A percentile compares a stretch with the other conserved stretches of the same genome.
Conservation (phyloP, 2,329 filamentous ascomycete species). For the Davidsoniella neocaledoniae region DNA sequence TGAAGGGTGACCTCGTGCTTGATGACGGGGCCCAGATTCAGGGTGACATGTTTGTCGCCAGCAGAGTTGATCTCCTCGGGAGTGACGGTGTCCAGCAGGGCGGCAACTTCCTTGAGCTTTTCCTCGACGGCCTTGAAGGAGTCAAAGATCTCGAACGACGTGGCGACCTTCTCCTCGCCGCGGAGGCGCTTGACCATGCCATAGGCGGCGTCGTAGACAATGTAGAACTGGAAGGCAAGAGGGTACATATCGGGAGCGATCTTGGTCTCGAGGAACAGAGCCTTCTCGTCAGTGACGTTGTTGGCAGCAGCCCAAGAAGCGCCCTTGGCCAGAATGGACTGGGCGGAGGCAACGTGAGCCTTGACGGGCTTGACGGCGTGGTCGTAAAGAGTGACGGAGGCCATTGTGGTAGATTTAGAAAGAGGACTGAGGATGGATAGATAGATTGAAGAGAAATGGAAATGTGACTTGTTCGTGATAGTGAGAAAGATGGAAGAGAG, state of each 20-base stretch:
- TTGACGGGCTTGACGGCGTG: constrained; percentile 3
- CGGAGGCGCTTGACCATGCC: constrained; percentile 1
- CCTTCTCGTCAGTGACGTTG: background rate
- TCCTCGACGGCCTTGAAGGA: constrained; percentile 2
- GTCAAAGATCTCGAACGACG: background rate
- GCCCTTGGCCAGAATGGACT: constrained; percentile 7
- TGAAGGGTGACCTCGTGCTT: constrained; percentile 10
- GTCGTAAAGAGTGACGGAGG: constrained; percentile 6
- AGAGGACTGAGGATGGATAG: background rate
- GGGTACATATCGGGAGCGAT: constrained; percentile 22
- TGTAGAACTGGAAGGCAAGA: constrained; percentile 19
- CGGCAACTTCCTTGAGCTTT: background rate
- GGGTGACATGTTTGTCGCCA: constrained; percentile 17
- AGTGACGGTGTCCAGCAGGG: constrained; percentile 4
- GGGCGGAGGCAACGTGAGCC: background rate
- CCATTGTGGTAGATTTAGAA: constrained; percentile 5
- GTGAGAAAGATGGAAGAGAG: background rate
- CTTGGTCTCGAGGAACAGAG: constrained; percentile 12
- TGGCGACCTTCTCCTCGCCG: background rate
- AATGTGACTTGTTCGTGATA: background rate
- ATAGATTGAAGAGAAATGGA: background rate
- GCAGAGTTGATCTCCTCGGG: constrained; percentile 17
- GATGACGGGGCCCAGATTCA: constrained; percentile 17
- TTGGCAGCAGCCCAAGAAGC: background rate
- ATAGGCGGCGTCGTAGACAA: background rate